A percentile compares a stretch with the other conserved stretches of the same genome.
These are phyloP conservation scores for Penicillium verhagenii DNA, from an alignment of 495 filamentous ascomycete species.

Conservation along the genomic window DNA sequence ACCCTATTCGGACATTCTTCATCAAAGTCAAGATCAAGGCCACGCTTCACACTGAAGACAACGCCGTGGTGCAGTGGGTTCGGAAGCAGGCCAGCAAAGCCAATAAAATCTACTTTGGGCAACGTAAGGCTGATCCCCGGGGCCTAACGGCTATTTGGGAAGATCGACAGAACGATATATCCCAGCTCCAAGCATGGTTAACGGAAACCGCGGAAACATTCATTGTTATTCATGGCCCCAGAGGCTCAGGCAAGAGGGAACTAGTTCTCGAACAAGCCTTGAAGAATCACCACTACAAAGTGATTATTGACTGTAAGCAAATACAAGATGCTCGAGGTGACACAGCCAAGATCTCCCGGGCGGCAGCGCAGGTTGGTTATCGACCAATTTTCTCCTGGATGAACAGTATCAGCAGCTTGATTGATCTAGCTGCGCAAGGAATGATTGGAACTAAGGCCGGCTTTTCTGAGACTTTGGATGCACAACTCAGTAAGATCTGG, in stretches of 20 bases:
- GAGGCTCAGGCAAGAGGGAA: constrained; percentile 88
- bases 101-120: constrained; percentile 63
- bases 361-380: constrained; percentile 85
- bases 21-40: constrained; percentile 81
- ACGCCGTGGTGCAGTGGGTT: constrained; percentile 72
- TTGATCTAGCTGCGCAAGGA: constrained; percentile 90
- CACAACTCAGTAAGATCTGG: constrained; percentile 87
- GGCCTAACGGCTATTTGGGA: constrained; percentile 83
- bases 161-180: constrained; percentile 76
- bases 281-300: constrained; percentile 69
- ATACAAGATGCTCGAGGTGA: constrained; percentile 92
- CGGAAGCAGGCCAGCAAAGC: constrained; percentile 66
- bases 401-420: constrained; percentile 87
- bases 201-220: constrained; percentile 87
- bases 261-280: constrained; percentile 83
- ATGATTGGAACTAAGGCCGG: constrained; percentile 93
- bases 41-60: constrained; percentile 71
- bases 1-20: constrained; percentile 89
- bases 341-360: constrained; percentile 77
- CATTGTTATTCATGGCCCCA: constrained; percentile 88
- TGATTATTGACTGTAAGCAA: constrained; percentile 93
- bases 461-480: constrained; percentile 91
- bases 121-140: constrained; percentile 57
- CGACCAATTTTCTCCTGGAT: constrained; percentile 93
- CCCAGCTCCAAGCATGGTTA: constrained; percentile 80